These are phyloP conservation scores for Trypanosoma theileri DNA, from an alignment of 208 protist species.

Conservation along the genomic window DNA sequence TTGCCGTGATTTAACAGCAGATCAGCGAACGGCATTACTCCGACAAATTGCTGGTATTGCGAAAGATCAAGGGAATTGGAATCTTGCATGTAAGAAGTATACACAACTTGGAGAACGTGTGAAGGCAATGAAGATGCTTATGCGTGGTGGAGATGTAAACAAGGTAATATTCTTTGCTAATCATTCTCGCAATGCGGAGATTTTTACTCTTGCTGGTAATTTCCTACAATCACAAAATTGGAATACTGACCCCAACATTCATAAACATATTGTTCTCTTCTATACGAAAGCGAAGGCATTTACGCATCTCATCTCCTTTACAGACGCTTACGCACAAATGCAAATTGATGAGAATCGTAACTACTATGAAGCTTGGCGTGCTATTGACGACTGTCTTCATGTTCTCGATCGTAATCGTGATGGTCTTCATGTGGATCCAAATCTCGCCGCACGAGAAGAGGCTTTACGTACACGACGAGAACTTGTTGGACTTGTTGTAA, in stretches of 20 bases:
- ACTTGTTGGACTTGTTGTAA: slow-evolving; percentile 55
- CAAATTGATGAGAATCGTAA: slow-evolving; percentile 97
- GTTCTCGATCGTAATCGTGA: slow-evolving; percentile 51
- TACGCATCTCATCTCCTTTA: slow-evolving; percentile 89
- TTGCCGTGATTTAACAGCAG: slow-evolving; percentile 24
- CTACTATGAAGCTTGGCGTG: slow-evolving; percentile 91
- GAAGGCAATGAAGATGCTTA: slow-evolving; percentile 96
- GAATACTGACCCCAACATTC: slow-evolving; percentile 91
- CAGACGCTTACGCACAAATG: slow-evolving; percentile 92
- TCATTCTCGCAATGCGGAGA: slow-evolving; percentile 92
- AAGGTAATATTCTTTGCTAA: slow-evolving; percentile 98
- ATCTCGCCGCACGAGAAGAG: slow-evolving; percentile 38
- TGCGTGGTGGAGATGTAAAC: slow-evolving; percentile 95
- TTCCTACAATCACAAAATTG: slow-evolving; percentile 96
- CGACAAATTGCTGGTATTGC: slow-evolving; percentile 80
- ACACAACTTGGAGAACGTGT: slow-evolving; percentile 94
- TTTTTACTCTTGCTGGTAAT: slow-evolving; percentile 96
- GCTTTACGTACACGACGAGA: slow-evolving; percentile 50
- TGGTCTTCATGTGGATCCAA: slow-evolving; percentile 16
- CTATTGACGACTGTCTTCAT: slow-evolving; percentile 82
- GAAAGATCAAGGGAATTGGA: slow-evolving; percentile 90
- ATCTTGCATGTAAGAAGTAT: slow-evolving; percentile 93
- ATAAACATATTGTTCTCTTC: slow-evolving; percentile 96
- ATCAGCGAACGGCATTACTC: slow-evolving; percentile 59
- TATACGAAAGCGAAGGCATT: slow-evolving; percentile 96